phyloP scores from a whole-genome alignment of 352 stramenopile genomes.

The Phytophthora sp. region DNA sequence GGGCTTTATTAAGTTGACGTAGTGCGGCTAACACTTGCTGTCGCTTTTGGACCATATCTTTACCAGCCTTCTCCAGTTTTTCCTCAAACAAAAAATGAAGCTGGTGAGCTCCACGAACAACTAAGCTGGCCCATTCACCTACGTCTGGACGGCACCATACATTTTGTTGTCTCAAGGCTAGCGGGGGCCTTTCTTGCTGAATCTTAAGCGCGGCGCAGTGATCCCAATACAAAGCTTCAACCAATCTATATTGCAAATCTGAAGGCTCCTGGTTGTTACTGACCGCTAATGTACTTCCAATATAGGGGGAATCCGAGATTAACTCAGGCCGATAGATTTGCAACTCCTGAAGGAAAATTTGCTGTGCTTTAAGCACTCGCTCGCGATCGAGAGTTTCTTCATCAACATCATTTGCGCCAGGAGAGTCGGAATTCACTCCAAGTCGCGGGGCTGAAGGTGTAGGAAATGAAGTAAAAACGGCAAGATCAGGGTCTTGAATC shows the following conservation, averaged over 20 bases:
- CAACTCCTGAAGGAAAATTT: constrained; percentile 66
- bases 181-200: constrained; percentile 43
- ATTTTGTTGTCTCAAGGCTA: constrained; percentile 55
- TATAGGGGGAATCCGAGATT: constrained; percentile 8
- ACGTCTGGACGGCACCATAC: constrained; percentile 78
- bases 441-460: constrained; percentile 31
- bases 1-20: constrained; percentile 60
- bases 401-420: constrained; percentile 22
- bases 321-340: constrained; percentile 62
- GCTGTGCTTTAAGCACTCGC: constrained; percentile 56
- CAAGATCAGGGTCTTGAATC: constrained; percentile 64
- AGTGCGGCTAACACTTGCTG: constrained; percentile 53
- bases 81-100: constrained; percentile 75
- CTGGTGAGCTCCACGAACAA: constrained; percentile 64
- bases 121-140: constrained; percentile 72
- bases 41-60: constrained; percentile 60
- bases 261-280: constrained; percentile 2
- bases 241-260: constrained; percentile 31
- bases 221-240: constrained; percentile 86
- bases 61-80: constrained; percentile 54
- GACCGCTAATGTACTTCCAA: constrained; percentile 3
- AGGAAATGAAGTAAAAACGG: constrained; percentile 46
- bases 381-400: constrained; percentile 51
- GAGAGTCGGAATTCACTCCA: background rate
- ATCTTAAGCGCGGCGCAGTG: constrained; percentile 75